Percentiles rank a stretch among this genome's conserved stretches.
phyloP scores from a whole-genome alignment of 2,329 filamentous ascomycete species.

The Xylaria multiplex region DNA sequence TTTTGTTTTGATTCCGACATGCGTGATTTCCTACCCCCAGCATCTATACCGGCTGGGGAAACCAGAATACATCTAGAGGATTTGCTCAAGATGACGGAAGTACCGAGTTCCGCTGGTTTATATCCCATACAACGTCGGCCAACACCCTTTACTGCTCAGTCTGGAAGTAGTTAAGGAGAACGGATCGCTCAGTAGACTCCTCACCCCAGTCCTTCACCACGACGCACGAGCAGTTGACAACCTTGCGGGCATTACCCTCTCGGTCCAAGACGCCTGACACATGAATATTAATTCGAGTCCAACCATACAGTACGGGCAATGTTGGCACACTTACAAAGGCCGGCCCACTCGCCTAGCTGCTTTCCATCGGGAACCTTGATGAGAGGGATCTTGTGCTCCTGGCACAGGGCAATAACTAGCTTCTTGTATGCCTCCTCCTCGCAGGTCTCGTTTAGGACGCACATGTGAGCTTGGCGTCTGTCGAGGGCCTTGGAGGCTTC shows the following conservation, averaged over 20 bases:
- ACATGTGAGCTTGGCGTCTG: slow-evolving; percentile 99
- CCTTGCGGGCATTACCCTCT: slow-evolving; percentile 99
- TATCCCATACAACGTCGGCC: slow-evolving; percentile 50
- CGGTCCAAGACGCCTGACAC: slow-evolving; percentile 91
- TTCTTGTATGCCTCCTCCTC: slow-evolving; percentile 99
- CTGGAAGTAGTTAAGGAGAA: slow-evolving; percentile 99
- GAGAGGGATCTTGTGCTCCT: slow-evolving; percentile 99
- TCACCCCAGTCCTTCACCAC: slow-evolving; percentile 99
- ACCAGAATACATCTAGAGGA: slow-evolving; percentile 53
- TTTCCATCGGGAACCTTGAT: slow-evolving; percentile 99
- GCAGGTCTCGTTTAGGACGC: slow-evolving; percentile 99
- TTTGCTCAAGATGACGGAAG: slow-evolving; percentile 42
- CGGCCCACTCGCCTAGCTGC: slow-evolving; percentile 99
- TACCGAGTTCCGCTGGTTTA: slow-evolving; percentile 44
- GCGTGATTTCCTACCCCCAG: slow-evolving; percentile 44
- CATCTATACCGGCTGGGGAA: slow-evolving; percentile 58
- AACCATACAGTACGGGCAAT: neutral
- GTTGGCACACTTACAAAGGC: slow-evolving; percentile 84
- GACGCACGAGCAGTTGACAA: slow-evolving; percentile 99
- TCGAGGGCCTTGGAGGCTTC: slow-evolving; percentile 99
- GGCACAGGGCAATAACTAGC: slow-evolving; percentile 97
- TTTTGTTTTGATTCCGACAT: slow-evolving; percentile 55
- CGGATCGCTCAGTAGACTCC: slow-evolving; percentile 98
- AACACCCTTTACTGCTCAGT: slow-evolving; percentile 73
- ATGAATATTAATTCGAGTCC: slow-evolving; percentile 46